Conservation (phyloP, 345 rosid genomes). For the Bruguiera gymnorhiza region DNA sequence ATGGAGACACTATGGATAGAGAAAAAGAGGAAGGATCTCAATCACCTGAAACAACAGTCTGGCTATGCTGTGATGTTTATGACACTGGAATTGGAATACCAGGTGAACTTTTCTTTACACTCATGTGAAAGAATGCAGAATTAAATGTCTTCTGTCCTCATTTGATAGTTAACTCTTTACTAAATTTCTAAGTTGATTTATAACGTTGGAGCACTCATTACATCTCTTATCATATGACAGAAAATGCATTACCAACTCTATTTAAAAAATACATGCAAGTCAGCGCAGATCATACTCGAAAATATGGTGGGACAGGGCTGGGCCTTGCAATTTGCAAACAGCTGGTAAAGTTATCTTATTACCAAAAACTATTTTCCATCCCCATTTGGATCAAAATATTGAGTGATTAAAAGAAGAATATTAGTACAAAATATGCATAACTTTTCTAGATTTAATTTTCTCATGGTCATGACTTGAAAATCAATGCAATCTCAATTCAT, state of each 20-base stretch:
- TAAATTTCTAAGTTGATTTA: slow-evolving; percentile 4
- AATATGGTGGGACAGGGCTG: slow-evolving; percentile 94
- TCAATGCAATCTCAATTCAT: too few relatives aligned
- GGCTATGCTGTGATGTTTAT: slow-evolving; percentile 85
- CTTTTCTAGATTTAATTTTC: too few relatives aligned
- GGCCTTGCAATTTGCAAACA: slow-evolving; percentile 99
- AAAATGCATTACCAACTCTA: slow-evolving; percentile 77
- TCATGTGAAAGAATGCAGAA: neutral
- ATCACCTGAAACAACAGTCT: slow-evolving; percentile 52
- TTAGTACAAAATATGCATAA: too few relatives aligned
- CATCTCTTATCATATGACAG: slow-evolving; percentile 39
- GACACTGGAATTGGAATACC: slow-evolving; percentile 99
- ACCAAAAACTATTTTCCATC: neutral
- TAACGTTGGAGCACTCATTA: slow-evolving; percentile 1
- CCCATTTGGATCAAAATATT: neutral
- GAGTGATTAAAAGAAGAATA: too few relatives aligned
- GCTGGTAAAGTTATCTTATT: slow-evolving; percentile 48
- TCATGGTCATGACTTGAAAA: too few relatives aligned
- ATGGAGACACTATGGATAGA: slow-evolving; percentile 27
- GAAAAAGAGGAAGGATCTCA: slow-evolving; percentile 36
- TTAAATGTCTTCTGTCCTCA: neutral
- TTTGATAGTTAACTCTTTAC: neutral
- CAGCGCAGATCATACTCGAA: slow-evolving; percentile 88
- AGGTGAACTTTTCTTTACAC: slow-evolving; percentile 34
- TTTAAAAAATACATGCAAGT: slow-evolving; percentile 96